Conservation (phyloP, 1,284 basidiomycete genomes). For the Leccinum solheimii region DNA sequence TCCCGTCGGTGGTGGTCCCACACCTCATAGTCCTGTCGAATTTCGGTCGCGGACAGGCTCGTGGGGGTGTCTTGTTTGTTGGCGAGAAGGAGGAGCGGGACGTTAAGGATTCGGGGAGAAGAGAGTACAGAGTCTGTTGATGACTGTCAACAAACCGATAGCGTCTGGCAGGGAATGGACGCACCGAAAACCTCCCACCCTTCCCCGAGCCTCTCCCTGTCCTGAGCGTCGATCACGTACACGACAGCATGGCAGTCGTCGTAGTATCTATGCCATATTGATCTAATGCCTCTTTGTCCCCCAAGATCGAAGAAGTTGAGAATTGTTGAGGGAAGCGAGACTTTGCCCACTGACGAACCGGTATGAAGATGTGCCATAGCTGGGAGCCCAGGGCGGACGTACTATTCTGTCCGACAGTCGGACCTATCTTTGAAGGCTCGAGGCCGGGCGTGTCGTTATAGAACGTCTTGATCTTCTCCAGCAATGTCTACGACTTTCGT, state of each 20-base stretch:
- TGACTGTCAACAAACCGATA: conserved; percentile 16
- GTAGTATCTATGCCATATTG: conserved; percentile 92
- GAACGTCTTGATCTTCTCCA: conserved; percentile 90
- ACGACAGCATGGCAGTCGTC: conserved; percentile 93
- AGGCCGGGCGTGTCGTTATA: conserved; percentile 86
- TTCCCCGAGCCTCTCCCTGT: conserved; percentile 82
- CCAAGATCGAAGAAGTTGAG: conserved; percentile 95
- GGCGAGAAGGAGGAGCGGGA: conserved; percentile 85
- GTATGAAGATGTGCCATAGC: not conserved
- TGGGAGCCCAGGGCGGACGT: conserved; percentile 26
- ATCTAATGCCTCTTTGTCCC: conserved; percentile 87
- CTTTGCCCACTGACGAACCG: conserved; percentile 73
- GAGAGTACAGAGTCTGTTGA: conserved; percentile 77
- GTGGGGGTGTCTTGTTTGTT: conserved; percentile 88
- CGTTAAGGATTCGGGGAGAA: conserved; percentile 81
- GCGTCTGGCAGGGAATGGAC: conserved; percentile 28
- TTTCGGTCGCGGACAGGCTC: conserved; percentile 84
- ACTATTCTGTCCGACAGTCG: conserved; percentile 97
- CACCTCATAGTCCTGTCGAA: conserved; percentile 85
- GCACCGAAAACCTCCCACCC: conserved; percentile 94
- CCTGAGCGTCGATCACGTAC: conserved; percentile 88
- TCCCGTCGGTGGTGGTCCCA: conserved; percentile 80
- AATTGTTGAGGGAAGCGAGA: conserved; percentile 86
- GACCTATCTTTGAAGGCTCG: conserved; percentile 85
- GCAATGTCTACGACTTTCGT: conserved; percentile 60